A percentile compares a stretch with the other conserved stretches of the same genome.
Evolutionary conservation across 1,284 basidiomycete genomes (phyloP).

Genomic region (Apiotrichum siamense): DNA sequence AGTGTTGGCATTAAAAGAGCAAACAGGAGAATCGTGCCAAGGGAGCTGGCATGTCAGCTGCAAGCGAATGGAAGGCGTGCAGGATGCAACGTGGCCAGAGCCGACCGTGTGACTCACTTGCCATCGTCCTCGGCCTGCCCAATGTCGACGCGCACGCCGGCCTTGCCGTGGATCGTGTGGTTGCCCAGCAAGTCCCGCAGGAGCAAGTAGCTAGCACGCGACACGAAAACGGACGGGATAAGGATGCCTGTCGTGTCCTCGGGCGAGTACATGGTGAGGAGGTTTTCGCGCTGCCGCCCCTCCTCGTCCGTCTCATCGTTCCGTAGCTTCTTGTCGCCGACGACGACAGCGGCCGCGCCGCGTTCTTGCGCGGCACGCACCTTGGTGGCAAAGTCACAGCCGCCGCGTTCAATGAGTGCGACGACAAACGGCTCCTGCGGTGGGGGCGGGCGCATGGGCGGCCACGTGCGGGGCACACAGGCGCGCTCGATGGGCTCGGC

Average conservation of each 20-base stretch:
- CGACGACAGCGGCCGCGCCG: conserved; percentile 80
- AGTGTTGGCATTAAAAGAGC: conserved; percentile 43
- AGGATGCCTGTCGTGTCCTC: conserved; percentile 48
- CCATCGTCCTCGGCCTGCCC: conserved; percentile 36
- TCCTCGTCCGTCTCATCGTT: conserved; percentile 50
- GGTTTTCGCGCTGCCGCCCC: conserved; percentile 64
- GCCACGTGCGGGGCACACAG: conserved; percentile 26
- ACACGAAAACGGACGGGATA: conserved; percentile 50
- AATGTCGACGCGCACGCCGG: conserved; percentile 33
- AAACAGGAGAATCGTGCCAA: conserved; percentile 41
- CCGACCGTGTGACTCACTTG: conserved; percentile 40
- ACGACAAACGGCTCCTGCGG: conserved; percentile 49
- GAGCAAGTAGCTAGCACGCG: conserved; percentile 45
- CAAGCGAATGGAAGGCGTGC: neutral
- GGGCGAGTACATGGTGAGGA: conserved; percentile 85
- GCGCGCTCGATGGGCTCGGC: conserved; percentile 14
- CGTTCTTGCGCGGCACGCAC: conserved; percentile 70
- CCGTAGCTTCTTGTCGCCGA: conserved; percentile 58
- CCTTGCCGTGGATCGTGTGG: conserved; percentile 18
- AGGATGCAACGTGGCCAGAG: neutral
- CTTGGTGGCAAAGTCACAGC: conserved; percentile 83
- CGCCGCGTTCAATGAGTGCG: conserved; percentile 75
- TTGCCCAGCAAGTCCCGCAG: conserved; percentile 41
- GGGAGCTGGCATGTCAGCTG: conserved; percentile 24
- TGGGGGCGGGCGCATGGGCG: conserved; percentile 18